Percentiles rank a stretch among this genome's conserved stretches.
These are phyloP conservation scores for Pseudozyma hubeiensis DNA, from an alignment of 1,284 basidiomycete species.

Conservation along the genomic window DNA sequence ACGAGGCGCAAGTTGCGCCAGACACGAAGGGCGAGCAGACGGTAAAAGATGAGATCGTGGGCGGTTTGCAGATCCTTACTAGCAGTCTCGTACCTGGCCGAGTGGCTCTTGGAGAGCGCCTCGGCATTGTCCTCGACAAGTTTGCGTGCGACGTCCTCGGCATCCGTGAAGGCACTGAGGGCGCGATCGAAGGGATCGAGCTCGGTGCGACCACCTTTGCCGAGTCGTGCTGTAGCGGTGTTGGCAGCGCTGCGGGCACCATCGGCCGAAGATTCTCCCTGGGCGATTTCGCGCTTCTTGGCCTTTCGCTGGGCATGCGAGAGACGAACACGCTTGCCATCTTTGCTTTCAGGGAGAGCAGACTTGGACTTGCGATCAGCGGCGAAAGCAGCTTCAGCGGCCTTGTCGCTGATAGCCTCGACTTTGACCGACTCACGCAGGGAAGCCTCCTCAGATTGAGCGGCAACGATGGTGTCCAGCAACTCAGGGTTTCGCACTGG, in stretches of 20 bases:
- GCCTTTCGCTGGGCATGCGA: slow-evolving; percentile 64
- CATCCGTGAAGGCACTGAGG: slow-evolving; percentile 63
- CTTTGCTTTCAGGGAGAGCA: slow-evolving; percentile 5
- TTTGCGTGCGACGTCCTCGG: slow-evolving; percentile 59
- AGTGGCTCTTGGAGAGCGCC: slow-evolving; percentile 65
- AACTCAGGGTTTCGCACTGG: slow-evolving; percentile 91
- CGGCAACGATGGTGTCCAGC: slow-evolving; percentile 84
- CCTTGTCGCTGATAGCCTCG: slow-evolving; percentile 29
- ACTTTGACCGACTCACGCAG: slow-evolving; percentile 65
- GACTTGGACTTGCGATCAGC: slow-evolving; percentile 21
- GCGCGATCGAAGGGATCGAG: slow-evolving; percentile 66
- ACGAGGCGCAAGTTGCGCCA: slow-evolving; percentile 60
- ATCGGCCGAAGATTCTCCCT: slow-evolving; percentile 26
- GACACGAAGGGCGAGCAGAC: slow-evolving; percentile 60
- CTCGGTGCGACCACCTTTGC: slow-evolving; percentile 49
- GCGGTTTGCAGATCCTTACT: slow-evolving; percentile 63
- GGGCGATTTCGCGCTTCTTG: slow-evolving; percentile 55
- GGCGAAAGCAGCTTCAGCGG: slow-evolving; percentile 9
- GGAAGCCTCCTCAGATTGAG: slow-evolving; percentile 79
- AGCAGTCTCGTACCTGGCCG: slow-evolving; percentile 62
- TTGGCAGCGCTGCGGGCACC: slow-evolving; percentile 28
- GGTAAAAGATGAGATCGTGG: slow-evolving; percentile 66
- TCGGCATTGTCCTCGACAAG: slow-evolving; percentile 65
- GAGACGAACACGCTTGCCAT: slow-evolving; percentile 51
- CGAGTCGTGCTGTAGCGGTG: slow-evolving; percentile 26